Conservation (phyloP, 345 rosid genomes). For the Lumnitzera racemosa region DNA sequence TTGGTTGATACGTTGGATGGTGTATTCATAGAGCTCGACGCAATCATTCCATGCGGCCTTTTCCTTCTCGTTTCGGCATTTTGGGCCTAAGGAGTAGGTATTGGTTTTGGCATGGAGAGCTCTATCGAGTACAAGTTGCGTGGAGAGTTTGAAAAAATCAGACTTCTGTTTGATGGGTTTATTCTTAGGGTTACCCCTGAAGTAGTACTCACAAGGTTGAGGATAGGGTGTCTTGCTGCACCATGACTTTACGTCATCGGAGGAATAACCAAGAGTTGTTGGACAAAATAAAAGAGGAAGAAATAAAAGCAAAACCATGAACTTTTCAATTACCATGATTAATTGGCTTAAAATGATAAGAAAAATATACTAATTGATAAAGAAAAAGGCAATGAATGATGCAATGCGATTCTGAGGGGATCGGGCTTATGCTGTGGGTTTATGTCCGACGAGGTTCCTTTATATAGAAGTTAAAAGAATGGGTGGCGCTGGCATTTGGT, state of each 20-base stretch:
- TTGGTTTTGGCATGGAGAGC: slow-evolving; percentile 38
- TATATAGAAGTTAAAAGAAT: slow-evolving; percentile 11
- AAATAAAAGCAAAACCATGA: slow-evolving; percentile 15
- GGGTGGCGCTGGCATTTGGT: not conserved
- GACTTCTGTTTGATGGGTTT: slow-evolving; percentile 19
- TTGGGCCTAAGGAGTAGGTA: slow-evolving; percentile 39
- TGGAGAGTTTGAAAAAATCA: slow-evolving; percentile 21
- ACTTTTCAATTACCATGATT: slow-evolving; percentile 32
- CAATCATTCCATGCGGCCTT: slow-evolving; percentile 87
- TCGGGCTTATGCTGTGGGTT: not conserved
- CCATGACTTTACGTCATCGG: slow-evolving; percentile 29
- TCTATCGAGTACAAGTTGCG: slow-evolving; percentile 35
- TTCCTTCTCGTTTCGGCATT: slow-evolving; percentile 46
- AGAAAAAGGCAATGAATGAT: not conserved
- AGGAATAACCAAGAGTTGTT: slow-evolving; percentile 15
- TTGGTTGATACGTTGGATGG: slow-evolving; percentile 48
- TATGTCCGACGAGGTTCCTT: not conserved
- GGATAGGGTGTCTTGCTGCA: slow-evolving; percentile 33
- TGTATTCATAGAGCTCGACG: slow-evolving; percentile 43
- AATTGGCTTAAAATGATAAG: not conserved
- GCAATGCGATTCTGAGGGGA: not conserved
- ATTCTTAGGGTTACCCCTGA: slow-evolving; percentile 11
- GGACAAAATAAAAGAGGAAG: slow-evolving; percentile 22
- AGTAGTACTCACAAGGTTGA: slow-evolving; percentile 25
- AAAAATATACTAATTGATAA: not conserved